Evolutionary conservation across 2,329 filamentous ascomycete genomes (phyloP).

Genomic region (Alternaria arbusti): DNA sequence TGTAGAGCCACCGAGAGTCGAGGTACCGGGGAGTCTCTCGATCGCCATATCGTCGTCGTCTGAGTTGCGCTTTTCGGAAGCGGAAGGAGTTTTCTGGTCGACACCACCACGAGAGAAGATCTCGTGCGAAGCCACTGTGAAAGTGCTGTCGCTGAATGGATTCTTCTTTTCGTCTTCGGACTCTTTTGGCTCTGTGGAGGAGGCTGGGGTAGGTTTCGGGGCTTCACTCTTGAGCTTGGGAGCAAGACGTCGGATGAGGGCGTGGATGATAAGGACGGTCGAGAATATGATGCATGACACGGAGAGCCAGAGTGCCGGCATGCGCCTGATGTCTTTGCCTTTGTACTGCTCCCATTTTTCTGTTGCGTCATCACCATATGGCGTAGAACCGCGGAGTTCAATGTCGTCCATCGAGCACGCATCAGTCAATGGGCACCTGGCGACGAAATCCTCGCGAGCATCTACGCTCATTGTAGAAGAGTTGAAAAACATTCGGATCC

Average conservation of each 20-base stretch:
- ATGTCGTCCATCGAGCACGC: constrained; percentile 48
- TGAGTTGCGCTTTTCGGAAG: constrained; percentile 20
- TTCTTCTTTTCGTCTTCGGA: constrained; percentile 5
- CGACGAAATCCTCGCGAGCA: constrained; percentile 9
- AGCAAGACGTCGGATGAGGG: constrained; percentile 34
- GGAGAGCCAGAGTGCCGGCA: constrained; percentile 43
- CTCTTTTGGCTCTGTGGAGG: background rate
- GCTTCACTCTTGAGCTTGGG: constrained; percentile 9
- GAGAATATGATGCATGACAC: constrained; percentile 39
- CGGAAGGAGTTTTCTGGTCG: background rate
- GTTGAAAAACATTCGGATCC: constrained; percentile 60
- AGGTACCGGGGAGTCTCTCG: constrained; percentile 24
- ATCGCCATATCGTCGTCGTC: constrained; percentile 32
- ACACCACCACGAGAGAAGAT: background rate
- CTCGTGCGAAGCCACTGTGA: background rate
- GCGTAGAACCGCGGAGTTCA: constrained; percentile 42
- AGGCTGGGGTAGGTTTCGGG: background rate
- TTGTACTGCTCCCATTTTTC: constrained; percentile 40
- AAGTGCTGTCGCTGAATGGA: constrained; percentile 7
- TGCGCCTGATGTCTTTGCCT: constrained; percentile 29
- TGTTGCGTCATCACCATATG: constrained; percentile 29
- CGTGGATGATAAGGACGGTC: constrained; percentile 37
- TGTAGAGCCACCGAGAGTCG: constrained; percentile 27
- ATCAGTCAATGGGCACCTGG: constrained; percentile 6
- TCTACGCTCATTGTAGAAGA: constrained; percentile 49